Evolutionary conservation across 108 stramenopile genomes (phyloP).

Genomic region (Poteriospumella lacustris): DNA sequence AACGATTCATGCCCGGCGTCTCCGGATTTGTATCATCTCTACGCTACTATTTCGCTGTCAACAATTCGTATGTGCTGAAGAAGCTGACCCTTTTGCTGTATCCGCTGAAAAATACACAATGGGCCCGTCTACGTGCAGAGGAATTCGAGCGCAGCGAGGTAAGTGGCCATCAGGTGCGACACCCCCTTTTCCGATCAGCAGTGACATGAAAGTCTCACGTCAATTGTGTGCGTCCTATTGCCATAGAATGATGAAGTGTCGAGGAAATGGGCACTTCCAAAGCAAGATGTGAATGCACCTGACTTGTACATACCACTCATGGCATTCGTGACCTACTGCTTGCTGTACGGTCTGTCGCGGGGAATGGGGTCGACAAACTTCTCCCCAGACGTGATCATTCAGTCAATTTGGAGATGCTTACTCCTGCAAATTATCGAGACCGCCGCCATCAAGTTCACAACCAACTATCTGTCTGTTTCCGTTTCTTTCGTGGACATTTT

Average conservation of each 20-base stretch:
- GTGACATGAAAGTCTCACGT: not conserved
- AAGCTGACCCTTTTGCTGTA: conserved; percentile 80
- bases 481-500: conserved; percentile 44
- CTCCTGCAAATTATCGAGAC: conserved; percentile 81
- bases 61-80: conserved; percentile 79
- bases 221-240: no score
- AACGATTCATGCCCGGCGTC: conserved; percentile 42
- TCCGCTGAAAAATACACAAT: conserved; percentile 70
- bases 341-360: conserved; percentile 79
- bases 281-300: conserved; percentile 83
- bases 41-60: conserved; percentile 85
- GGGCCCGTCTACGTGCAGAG: conserved; percentile 57
- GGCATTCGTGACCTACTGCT: conserved; percentile 86
- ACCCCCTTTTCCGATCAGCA: not conserved
- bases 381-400: conserved; percentile 34
- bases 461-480: conserved; percentile 66
- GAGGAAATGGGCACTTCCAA: conserved; percentile 58
- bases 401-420: conserved; percentile 55
- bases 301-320: conserved; percentile 94
- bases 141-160: conserved; percentile 14
- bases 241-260: conserved; percentile 45
- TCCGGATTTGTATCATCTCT: conserved; percentile 55
- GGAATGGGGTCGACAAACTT: conserved; percentile 56
- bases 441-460: conserved; percentile 71
- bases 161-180: not conserved